Evolutionary conservation across 768 basidiomycete genomes (phyloP), one percentile per base, ranked within the genome.

Genomic region (Amanita polypyramis): DNA sequence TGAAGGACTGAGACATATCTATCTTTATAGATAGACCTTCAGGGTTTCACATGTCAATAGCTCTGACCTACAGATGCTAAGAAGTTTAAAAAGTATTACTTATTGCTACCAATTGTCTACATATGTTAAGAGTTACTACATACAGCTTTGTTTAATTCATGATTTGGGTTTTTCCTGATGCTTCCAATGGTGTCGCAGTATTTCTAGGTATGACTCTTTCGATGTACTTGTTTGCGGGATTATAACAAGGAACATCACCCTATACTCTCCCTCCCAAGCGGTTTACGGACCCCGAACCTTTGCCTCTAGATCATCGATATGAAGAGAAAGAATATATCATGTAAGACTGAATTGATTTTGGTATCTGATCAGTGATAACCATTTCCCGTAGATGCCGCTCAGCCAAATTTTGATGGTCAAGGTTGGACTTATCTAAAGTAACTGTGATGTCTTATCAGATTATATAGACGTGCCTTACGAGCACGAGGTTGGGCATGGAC

Each of bases 371-470:
- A 39, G 2, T 25, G 14, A 38, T 21, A 39, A 30, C 25, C 49
- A 7, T 38, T 25, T 33, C 14, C 5, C 34, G 45, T 27, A 82
- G 82, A 85, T 58, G 73, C 68, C 20, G 72, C 61, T 9, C 85
- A 86, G 52, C 84, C 82, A 0, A 60, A 53, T 11, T 80, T 79
- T 55, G 78, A 85, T 54, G 83, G 84, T 0, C 82, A 83, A 58
- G 49, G 44, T n/a, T 14, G 40, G 14, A 20, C 3, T 12, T 7
- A 25, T 29, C 2, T 14, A 27, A 17, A 8, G 17, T 9, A 35
- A 32, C 29, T 20, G 17, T 15, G 6, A 11, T 21, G 21, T n/a
- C 27, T 39, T 9, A 14, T 19, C n/a, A 20, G 23, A 30, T 34
- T 19, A 14, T 8, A 39, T 21, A 20, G 80, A 65, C 12, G 62